Base-by-base conservation (phyloP, 2,329 filamentous ascomycete genomes). In the Clonostachys chloroleuca region DNA sequence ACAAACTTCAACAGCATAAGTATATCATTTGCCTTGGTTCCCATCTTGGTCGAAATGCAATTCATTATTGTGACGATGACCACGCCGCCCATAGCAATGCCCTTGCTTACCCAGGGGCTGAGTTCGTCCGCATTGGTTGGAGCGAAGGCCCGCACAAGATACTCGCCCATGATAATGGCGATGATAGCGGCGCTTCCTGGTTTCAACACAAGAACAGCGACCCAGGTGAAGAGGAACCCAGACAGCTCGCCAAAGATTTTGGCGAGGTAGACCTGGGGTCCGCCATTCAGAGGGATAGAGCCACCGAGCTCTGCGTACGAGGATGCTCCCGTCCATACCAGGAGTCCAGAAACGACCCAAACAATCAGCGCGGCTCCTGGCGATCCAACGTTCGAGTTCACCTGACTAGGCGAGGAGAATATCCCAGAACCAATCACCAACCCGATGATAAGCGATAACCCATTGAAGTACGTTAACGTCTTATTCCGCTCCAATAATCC, bases 1-100 rank as follows among this genome's bases (percentile, higher is more conserved):
- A 96, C 73, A 62, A 99, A 96, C 66, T 99, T 99, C 66, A 97
- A 77, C 61, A 99, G 90, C 90, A 99, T 95, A 68, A 99, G 91
- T 58, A 90, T 68, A 63, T 99, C 92, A 47, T 95, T 92, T 61
- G 94, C 82, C 43, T 89, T 78, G 4, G 91, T 95, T 40, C 90
- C 92, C 39, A 96, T 73, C 58, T 86, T 87, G 5, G 94, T 99
- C 5, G 92, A 96, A 17, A 96, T 72, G 66, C 90, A 95, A 67
- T 97, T 99, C 57, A 97, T 65, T 43, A 89, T 72, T 0, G 91
- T 96, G 47, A 97, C 89, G 3, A 83, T 34, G 4, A 87, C 65
- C 35, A 99, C 71, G 4, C 89, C 92, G 8, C 81, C 72, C 50
- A 97, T 66, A 2, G 92, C 94, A 34, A 96, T 88, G 3, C 76